Evolutionary conservation across 2,329 filamentous ascomycete species (phyloP), one percentile per base, ranked within the genome.

Genomic region (Aspergillaceae sp.): DNA sequence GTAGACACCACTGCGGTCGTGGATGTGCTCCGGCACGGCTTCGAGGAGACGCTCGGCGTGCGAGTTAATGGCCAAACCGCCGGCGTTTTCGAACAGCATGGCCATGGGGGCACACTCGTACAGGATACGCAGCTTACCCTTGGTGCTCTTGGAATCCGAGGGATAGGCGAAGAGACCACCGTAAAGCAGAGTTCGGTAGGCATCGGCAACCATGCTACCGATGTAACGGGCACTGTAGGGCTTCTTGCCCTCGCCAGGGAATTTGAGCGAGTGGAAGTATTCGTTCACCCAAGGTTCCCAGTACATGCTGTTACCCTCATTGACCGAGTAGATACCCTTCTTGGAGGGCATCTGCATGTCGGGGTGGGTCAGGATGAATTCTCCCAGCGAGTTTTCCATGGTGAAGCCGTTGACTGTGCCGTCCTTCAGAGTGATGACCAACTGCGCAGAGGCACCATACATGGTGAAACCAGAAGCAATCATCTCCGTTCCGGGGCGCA

Each of bases 31-130:
- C 2, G 92, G 92, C 1, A 87, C 80, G 36, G 97, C 83, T 46
- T 87, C 84, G 56, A 98, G 75, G 85, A 98, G 90, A 50, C 91
- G 81, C 56, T 81, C 74, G 89, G 95, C 96, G 47, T 86, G 83
- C 71, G 86, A 90, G 71, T 97, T 84, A 46, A 98, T 74, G 11
- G 92, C 92, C 69, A 94, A 83, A 50, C 92, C 92, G 58, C 92
- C 92, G 59, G 92, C 92, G 71, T 98, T 96, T 73, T 98, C 92
- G 68, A 98, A 97, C 5, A 98, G 80, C 84, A 97, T 86, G 27
- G 92, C 92, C 92, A 98, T 98, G 35, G 92, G 92, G 9, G 92
- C 92, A 66, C 92, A 98, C 75, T 98, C 92, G 72, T 98, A 98
- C 59, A 98, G 68, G 56, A 98, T 98, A 55, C 92, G 80, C 56